These are phyloP conservation scores for Carpinus fangiana DNA, from an alignment of 306 rosid species.

Conservation along the genomic window DNA sequence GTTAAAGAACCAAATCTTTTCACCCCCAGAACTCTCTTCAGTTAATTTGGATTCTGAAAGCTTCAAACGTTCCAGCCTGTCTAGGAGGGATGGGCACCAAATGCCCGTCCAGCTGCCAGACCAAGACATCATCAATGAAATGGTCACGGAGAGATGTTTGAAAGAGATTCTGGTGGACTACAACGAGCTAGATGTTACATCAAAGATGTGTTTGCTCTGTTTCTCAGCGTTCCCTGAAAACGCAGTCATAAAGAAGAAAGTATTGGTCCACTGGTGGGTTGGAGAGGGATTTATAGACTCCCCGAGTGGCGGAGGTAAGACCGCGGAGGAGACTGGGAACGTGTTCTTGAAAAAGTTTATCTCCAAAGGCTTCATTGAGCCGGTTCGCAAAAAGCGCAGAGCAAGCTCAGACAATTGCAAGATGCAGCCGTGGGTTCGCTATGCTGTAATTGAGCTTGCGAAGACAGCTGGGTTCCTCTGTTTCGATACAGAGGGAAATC, in stretches of 20 bases:
- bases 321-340: neutral
- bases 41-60: too few species aligned
- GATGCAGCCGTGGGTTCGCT: conserved; percentile 1
- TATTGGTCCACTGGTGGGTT: conserved; percentile 30
- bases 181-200: neutral
- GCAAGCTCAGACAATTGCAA: conserved; percentile 13
- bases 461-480: neutral
- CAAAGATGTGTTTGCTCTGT: conserved; percentile 10
- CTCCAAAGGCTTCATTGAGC: conserved; percentile 6
- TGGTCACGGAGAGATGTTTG: too few species aligned
- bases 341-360: neutral
- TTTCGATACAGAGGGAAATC: conserved; percentile 2
- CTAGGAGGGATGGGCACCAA: too few species aligned
- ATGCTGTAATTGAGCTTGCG: conserved; percentile 7
- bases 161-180: neutral
- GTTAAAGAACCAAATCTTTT: too few species aligned
- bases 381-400: neutral
- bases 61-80: too few species aligned
- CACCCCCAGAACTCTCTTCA: too few species aligned
- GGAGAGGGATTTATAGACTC: conserved; percentile 23
- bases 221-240: conserved; percentile 31
- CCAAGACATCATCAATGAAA: too few species aligned
- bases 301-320: neutral
- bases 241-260: conserved; percentile 25
- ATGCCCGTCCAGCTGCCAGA: too few species aligned